These are phyloP conservation scores for Daldinia caldariorum DNA, from an alignment of 495 filamentous ascomycete species.

Conservation along the genomic window DNA sequence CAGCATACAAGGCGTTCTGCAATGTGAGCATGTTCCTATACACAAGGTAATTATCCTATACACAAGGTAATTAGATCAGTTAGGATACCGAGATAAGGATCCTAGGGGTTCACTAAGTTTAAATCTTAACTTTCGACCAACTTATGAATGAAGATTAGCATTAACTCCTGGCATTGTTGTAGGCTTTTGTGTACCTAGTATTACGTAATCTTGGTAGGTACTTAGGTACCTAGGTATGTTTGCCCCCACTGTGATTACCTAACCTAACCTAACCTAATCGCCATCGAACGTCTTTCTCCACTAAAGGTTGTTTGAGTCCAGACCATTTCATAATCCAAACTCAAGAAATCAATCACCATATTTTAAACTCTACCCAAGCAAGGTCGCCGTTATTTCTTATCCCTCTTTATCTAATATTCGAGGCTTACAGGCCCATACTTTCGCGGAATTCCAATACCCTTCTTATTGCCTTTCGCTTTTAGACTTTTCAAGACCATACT, in stretches of 20 bases:
- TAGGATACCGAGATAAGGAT: not conserved
- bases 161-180: no score
- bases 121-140: not conserved
- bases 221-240: no score
- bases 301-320: not conserved
- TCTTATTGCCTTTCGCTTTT: not conserved
- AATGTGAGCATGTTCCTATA: slow-evolving; percentile 36
- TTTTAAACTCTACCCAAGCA: not conserved
- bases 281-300: not conserved
- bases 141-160: no score
- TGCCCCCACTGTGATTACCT: not conserved
- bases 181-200: no score
- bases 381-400: not conserved
- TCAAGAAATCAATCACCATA: slow-evolving; percentile 1
- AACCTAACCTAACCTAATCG: no score
- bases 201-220: no score
- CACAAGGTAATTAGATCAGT: slow-evolving; percentile 4
- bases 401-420: not conserved
- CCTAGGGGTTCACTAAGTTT: not conserved
- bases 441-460: not conserved
- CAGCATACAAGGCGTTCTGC: slow-evolving; percentile 52
- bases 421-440: not conserved
- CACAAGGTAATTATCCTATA: no score
- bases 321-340: not conserved
- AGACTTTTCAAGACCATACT: not conserved